Conservation (phyloP, 176 grass and related monocot species). For the Chloris gayana region DNA sequence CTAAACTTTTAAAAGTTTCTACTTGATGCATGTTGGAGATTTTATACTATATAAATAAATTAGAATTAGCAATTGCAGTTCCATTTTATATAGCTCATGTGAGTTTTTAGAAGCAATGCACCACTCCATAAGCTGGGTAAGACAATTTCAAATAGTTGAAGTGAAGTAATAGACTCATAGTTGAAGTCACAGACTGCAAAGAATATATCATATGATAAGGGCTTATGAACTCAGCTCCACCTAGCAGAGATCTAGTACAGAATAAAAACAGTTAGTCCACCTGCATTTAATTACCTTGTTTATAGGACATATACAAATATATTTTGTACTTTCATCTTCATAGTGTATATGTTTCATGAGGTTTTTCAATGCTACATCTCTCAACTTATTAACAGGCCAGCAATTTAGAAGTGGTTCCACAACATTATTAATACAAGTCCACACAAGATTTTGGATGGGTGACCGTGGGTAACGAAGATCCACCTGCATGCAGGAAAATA, state of each 20-base stretch:
- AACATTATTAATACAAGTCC: slow-evolving; percentile 58
- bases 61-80: not conserved
- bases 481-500: slow-evolving; percentile 46
- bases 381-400: slow-evolving; percentile 62
- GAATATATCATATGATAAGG: not conserved
- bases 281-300: slow-evolving; percentile 49
- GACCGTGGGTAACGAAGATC: slow-evolving; percentile 68
- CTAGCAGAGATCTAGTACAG: not conserved
- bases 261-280: not conserved
- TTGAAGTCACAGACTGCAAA: not conserved
- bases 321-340: slow-evolving; percentile 67
- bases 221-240: not conserved
- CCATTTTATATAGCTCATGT: not conserved
- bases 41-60: not conserved
- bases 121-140: not conserved
- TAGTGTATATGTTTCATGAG: slow-evolving; percentile 73
- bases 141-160: not conserved
- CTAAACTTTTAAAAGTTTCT: not conserved
- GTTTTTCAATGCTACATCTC: slow-evolving; percentile 50
- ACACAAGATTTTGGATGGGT: slow-evolving; percentile 55
- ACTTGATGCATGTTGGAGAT: not conserved
- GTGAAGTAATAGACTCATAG: not conserved
- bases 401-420: slow-evolving; percentile 59
- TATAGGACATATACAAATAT: slow-evolving; percentile 59
- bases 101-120: not conserved